A percentile compares a stretch with the other conserved stretches of the same genome.
phyloP scores from a whole-genome alignment of 805 yeast genomes.

The Starmerella vitae region DNA sequence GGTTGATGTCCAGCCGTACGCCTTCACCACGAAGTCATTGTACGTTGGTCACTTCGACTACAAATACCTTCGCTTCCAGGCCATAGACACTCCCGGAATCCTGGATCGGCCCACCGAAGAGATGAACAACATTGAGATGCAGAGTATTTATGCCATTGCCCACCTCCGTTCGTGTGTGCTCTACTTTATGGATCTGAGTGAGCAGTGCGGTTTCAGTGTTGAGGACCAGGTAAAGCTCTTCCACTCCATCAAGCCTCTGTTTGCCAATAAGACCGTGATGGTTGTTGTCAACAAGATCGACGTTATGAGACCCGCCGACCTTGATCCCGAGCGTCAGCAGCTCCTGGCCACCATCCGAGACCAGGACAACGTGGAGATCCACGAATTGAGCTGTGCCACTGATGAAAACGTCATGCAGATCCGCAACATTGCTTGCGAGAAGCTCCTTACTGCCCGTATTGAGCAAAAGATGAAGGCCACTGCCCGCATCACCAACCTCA shows the following conservation, averaged over 20 bases:
- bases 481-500: slow-evolving; percentile 72
- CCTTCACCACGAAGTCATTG: slow-evolving; percentile 93
- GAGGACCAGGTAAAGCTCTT: slow-evolving; percentile 95
- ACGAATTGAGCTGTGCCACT: slow-evolving; percentile 85
- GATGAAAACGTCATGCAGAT: slow-evolving; percentile 93
- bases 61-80: slow-evolving; percentile 94
- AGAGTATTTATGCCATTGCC: slow-evolving; percentile 95
- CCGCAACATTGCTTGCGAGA: slow-evolving; percentile 94
- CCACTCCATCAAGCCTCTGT: slow-evolving; percentile 92
- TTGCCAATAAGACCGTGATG: slow-evolving; percentile 91
- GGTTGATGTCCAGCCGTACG: slow-evolving; percentile 98
- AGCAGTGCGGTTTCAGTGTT: slow-evolving; percentile 96
- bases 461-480: slow-evolving; percentile 93
- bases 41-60: slow-evolving; percentile 98
- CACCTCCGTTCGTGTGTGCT: slow-evolving; percentile 92
- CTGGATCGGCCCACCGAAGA: slow-evolving; percentile 98
- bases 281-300: slow-evolving; percentile 94
- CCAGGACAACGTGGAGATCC: slow-evolving; percentile 70
- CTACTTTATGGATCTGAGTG: slow-evolving; percentile 96
- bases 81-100: slow-evolving; percentile 98
- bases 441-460: slow-evolving; percentile 83
- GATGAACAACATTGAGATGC: slow-evolving; percentile 99
- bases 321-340: slow-evolving; percentile 60
- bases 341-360: slow-evolving; percentile 47
- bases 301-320: slow-evolving; percentile 72